Conservation (phyloP, 2,329 filamentous ascomycete species). For the Phyllosticta citriasiana region DNA sequence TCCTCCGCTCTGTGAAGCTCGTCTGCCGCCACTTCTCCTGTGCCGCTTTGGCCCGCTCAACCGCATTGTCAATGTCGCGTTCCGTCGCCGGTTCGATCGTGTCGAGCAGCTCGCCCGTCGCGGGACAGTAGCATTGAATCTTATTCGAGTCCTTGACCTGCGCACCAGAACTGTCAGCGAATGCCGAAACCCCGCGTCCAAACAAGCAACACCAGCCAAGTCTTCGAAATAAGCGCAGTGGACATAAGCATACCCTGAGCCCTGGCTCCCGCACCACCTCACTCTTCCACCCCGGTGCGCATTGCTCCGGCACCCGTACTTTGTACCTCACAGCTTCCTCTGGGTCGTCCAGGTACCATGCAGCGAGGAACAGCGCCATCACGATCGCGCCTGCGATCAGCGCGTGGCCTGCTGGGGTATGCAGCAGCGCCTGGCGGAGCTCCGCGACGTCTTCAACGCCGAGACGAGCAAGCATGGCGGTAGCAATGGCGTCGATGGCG, state of each 20-base stretch:
- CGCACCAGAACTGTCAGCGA: constrained; percentile 7
- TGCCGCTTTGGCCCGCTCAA: constrained; percentile 62
- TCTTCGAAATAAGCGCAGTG: background rate
- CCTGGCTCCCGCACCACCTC: constrained; percentile 49
- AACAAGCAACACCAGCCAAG: background rate
- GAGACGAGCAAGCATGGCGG: background rate
- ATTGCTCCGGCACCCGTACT: constrained; percentile 53
- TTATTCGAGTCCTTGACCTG: constrained; percentile 53
- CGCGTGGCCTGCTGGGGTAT: background rate
- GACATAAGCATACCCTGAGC: constrained; percentile 43
- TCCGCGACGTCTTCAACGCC: background rate
- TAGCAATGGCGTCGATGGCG: background rate
- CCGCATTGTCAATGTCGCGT: constrained; percentile 66
- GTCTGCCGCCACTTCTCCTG: constrained; percentile 71
- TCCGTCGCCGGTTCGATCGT: constrained; percentile 66
- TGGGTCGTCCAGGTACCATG: constrained; percentile 10
- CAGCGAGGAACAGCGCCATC: background rate
- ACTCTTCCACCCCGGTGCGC: constrained; percentile 43
- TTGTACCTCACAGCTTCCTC: constrained; percentile 47
- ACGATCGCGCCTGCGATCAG: background rate
- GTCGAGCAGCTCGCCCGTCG: constrained; percentile 76
- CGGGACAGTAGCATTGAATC: constrained; percentile 80
- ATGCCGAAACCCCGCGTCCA: background rate
- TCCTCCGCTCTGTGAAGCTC: constrained; percentile 64
- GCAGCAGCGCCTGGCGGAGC: background rate